Base-by-base conservation (phyloP, 768 basidiomycete species). In the Tephrocybe sp. region DNA sequence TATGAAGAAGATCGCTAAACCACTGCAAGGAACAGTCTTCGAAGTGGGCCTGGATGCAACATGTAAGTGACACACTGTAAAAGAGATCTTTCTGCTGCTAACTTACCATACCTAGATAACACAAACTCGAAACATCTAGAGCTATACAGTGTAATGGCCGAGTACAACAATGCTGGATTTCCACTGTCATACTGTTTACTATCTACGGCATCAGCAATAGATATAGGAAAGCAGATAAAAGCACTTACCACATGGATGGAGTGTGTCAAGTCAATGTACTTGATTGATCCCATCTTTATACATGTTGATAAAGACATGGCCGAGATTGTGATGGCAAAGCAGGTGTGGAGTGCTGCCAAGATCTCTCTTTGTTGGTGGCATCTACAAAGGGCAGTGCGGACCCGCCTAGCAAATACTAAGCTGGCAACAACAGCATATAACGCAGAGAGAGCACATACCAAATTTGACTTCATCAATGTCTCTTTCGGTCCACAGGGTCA, bases 71-170 rank as follows among this genome's bases (percentile, higher is more conserved):
- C 34, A 19, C 17, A 39, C 7, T 45, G 17, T 23, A 23, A 23
- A 51, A 26, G 13, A 23, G 17, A 26, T 11, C 43, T 14, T 31
- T 20, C n/a, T 26, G 3, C 26, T 26, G 20, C 17, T 40, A 10
- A 33, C 45, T 43, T 33, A 23, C 38, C 23, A 40, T 19, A 34
- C 26, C 13, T 42, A 64, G 61, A 57, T 42, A 57, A 59, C 22
- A 65, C 63, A 42, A 64, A 62, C 30, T 58, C 56, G 3, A 60
- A 59, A 39, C 55, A 64, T 49, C 60, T 64, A 9, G 58, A 65
- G 52, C 54, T 65, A 7, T 65, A 65, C 48, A 54, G 54, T 22
- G 48, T 65, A 12, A 45, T 65, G 19, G 60, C 17, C 3, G 62
- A 63, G 46, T 42, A 52, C 48, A 58, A 65, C 39, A 63, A 63